Base-by-base conservation (phyloP, 192 early-diverging fungal genomes). In the Gonapodya prolifera region DNA sequence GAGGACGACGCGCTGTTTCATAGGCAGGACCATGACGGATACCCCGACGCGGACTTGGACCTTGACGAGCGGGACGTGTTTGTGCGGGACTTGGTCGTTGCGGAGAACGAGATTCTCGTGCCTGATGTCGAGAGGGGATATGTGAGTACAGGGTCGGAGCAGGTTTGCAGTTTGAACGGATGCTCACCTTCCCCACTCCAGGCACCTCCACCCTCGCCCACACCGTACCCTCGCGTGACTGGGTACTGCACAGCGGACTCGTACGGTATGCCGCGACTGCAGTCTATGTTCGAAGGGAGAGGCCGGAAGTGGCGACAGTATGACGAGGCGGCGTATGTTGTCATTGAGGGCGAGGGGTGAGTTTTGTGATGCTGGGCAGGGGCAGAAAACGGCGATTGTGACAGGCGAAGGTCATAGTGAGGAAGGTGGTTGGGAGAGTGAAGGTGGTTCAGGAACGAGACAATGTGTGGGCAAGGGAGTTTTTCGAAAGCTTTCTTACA, bases 241-340 rank as follows among this genome's bases (percentile, higher is more conserved):
- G 92, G 93, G 2, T 95, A 94, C 82, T 93, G 93, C 78, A 94
- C 92, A 1, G 93, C 93, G 2, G 89, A 91, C 77, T 91, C 85
- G 75, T 95, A 93, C 79, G 88, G 88, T 75, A 87, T 93, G 85
- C 90, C 92, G 69, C 87, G 89, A 70, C 82, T 95, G 71, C 88
- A 91, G 78, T 90, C 91, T 80, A 89, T 89, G 84, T 86, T 95
- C 2, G 89, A 94, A 78, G 84, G 83, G 18, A 88, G 88, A 35
- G 88, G 88, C 78, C 75, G 71, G 0, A 79, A 80, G 8, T 23
- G 75, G 35, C 34, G 75, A 8, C 1, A 30, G 30, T 23, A 69
- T 1, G 35, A 8, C 18, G 36, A 34, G 76, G 35, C 76, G 18
- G 0, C 35, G 17, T 29, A 31, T 69, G 1, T 17, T 32, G 45